phyloP scores from a whole-genome alignment of 257 asterid species.

The Phtheirospermum japonicum region DNA sequence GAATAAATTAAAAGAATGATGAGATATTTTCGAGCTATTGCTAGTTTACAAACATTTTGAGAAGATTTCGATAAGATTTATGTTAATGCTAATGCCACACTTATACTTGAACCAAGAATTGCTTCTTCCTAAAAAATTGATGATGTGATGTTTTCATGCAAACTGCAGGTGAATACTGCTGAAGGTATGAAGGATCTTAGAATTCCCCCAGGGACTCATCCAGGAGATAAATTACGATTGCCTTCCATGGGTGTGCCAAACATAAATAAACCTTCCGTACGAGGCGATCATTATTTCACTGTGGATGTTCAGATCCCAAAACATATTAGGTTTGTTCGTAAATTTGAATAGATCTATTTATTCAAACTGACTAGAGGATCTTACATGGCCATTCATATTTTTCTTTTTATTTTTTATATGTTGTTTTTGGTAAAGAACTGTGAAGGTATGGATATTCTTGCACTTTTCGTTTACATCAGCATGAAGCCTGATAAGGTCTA shows the following conservation, averaged over 20 bases:
- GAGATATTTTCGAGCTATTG: slow-evolving; percentile 11
- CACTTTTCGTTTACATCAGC: neutral
- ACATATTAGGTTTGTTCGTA: slow-evolving; percentile 55
- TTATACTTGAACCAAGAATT: slow-evolving; percentile 6
- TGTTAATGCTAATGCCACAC: slow-evolving; percentile 12
- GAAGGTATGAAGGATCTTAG: slow-evolving; percentile 81
- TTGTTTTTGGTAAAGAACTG: slow-evolving; percentile 7
- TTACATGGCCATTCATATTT: neutral
- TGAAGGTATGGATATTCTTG: slow-evolving; percentile 17
- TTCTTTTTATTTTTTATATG: neutral
- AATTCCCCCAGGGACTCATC: slow-evolving; percentile 87
- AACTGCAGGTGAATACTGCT: slow-evolving; percentile 73
- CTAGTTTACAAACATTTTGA: slow-evolving; percentile 18
- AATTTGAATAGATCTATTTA: slow-evolving; percentile 5
- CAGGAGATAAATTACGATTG: slow-evolving; percentile 76
- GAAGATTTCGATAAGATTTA: slow-evolving; percentile 12
- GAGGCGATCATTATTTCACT: slow-evolving; percentile 87
- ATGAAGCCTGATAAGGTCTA: neutral
- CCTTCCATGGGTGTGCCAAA: slow-evolving; percentile 83
- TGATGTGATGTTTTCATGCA: slow-evolving; percentile 20
- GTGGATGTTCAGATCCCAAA: slow-evolving; percentile 81
- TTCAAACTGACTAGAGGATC: slow-evolving; percentile 13
- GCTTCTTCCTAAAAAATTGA: slow-evolving; percentile 16
- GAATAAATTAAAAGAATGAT: neutral
- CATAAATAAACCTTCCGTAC: slow-evolving; percentile 59